Evolutionary conservation across 2,329 filamentous ascomycete species (phyloP).

Genomic region (Penicillium sp.): DNA sequence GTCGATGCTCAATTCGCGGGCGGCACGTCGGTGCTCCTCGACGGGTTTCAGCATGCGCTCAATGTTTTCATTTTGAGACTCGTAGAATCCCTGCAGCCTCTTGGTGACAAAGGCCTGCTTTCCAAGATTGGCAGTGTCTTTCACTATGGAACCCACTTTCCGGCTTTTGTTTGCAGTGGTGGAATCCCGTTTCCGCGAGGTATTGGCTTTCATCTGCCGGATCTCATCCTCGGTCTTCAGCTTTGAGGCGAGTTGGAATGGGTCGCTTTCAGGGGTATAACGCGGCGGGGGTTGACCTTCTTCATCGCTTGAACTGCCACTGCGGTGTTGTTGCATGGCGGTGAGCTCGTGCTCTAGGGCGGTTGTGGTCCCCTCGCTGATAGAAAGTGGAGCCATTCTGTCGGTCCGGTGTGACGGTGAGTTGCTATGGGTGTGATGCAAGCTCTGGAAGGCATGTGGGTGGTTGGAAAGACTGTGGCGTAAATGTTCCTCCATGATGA

Average conservation of each 20-base stretch:
- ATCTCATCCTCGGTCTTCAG: conserved; percentile 79
- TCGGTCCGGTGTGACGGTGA: conserved; percentile 24
- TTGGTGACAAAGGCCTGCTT: conserved; percentile 34
- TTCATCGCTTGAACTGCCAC: conserved; percentile 39
- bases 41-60: conserved; percentile 88
- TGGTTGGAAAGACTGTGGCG: conserved; percentile 33
- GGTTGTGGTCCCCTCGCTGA: conserved; percentile 42
- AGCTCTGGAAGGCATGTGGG: conserved; percentile 27
- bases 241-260: conserved; percentile 72
- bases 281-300: conserved; percentile 53
- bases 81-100: conserved; percentile 75
- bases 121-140: conserved; percentile 39
- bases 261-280: conserved; percentile 68
- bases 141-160: conserved; percentile 16
- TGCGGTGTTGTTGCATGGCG: conserved; percentile 25
- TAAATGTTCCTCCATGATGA: conserved; percentile 31
- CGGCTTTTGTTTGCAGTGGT: conserved; percentile 6
- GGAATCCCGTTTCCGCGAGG: conserved; percentile 65
- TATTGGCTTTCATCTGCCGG: conserved; percentile 74
- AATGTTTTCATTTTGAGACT: conserved; percentile 89
- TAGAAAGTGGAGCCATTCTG: conserved; percentile 20
- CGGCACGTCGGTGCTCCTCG: conserved; percentile 81
- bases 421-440: conserved; percentile 20
- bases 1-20: conserved; percentile 74
- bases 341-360: conserved; percentile 40